Evolutionary conservation across 1,284 basidiomycete genomes (phyloP).

Genomic region (Heterobasidion parviporum): DNA sequence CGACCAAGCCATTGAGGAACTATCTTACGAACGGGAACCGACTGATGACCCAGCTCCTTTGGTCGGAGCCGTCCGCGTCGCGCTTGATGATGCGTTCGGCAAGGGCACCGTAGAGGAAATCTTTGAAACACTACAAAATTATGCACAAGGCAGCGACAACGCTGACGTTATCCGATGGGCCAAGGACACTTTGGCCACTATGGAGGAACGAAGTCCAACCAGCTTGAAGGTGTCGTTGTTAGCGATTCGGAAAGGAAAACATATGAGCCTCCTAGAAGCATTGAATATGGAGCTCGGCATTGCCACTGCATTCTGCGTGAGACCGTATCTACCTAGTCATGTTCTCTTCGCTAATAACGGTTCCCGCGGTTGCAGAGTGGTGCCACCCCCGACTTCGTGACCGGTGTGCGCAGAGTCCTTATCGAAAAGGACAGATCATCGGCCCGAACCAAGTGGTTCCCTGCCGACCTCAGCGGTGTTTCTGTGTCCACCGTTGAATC

Average conservation of each 20-base stretch:
- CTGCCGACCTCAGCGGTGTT: conserved; percentile 51
- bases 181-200: conserved; percentile 47
- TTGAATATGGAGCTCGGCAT: conserved; percentile 80
- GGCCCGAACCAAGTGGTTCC: conserved; percentile 58
- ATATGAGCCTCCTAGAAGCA: conserved; percentile 54
- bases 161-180: conserved; percentile 66
- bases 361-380: conserved; percentile 40
- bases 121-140: conserved; percentile 43
- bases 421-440: conserved; percentile 45
- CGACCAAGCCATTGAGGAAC: conserved; percentile 59
- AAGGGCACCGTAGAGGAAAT: conserved; percentile 68
- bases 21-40: conserved; percentile 48
- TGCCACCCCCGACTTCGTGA: conserved; percentile 74
- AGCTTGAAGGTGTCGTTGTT: conserved; percentile 81
- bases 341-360: background rate
- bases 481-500: conserved; percentile 40
- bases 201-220: conserved; percentile 78
- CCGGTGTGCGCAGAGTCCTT: conserved; percentile 73
- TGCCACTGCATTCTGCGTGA: conserved; percentile 74
- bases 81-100: conserved; percentile 75
- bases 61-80: conserved; percentile 56
- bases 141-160: conserved; percentile 32
- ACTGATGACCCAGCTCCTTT: conserved; percentile 52
- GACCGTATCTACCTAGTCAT: conserved; percentile 18
- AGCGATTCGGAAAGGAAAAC: conserved; percentile 66